These are phyloP conservation scores for Botrytis elliptica DNA, from an alignment of 2,329 filamentous ascomycete genomes.

Conservation along the genomic window DNA sequence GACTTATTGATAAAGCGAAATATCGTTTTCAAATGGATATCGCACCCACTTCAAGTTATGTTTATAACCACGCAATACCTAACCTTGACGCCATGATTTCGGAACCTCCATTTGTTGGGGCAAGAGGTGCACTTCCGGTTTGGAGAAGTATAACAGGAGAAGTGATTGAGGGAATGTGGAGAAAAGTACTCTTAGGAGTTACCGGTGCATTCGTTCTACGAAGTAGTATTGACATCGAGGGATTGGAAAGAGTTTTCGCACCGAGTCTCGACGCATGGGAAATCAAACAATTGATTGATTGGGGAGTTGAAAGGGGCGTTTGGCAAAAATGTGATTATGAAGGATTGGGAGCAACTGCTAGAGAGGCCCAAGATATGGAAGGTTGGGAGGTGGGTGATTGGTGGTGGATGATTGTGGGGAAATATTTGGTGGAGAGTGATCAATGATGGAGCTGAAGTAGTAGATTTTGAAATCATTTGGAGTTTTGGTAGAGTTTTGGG, in stretches of 20 bases:
- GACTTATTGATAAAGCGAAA: slow-evolving; percentile 63
- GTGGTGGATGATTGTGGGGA: slow-evolving; percentile 65
- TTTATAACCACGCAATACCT: slow-evolving; percentile 52
- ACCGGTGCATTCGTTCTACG: slow-evolving; percentile 62
- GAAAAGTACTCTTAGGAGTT: slow-evolving; percentile 60
- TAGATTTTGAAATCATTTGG: background rate
- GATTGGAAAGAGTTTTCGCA: slow-evolving; percentile 55
- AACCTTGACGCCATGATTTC: slow-evolving; percentile 42
- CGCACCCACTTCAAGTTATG: slow-evolving; percentile 57
- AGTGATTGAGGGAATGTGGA: slow-evolving; percentile 60
- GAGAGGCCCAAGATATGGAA: slow-evolving; percentile 40
- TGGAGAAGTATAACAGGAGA: slow-evolving; percentile 71
- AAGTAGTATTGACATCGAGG: slow-evolving; percentile 54
- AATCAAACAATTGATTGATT: slow-evolving; percentile 55
- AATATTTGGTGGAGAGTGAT: slow-evolving; percentile 20
- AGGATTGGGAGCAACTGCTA: slow-evolving; percentile 3
- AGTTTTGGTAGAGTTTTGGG: background rate
- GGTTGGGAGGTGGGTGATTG: slow-evolving; percentile 53
- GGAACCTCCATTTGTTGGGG: slow-evolving; percentile 44
- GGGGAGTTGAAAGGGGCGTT: slow-evolving; percentile 52
- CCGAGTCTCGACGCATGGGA: slow-evolving; percentile 64
- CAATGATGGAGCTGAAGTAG: background rate
- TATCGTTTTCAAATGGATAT: slow-evolving; percentile 64
- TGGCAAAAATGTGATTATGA: slow-evolving; percentile 24
- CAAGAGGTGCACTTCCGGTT: slow-evolving; percentile 56